These are phyloP conservation scores for Miscanthus lutarioriparius DNA, from an alignment of 176 grass and related monocot genomes.

Conservation along the genomic window DNA sequence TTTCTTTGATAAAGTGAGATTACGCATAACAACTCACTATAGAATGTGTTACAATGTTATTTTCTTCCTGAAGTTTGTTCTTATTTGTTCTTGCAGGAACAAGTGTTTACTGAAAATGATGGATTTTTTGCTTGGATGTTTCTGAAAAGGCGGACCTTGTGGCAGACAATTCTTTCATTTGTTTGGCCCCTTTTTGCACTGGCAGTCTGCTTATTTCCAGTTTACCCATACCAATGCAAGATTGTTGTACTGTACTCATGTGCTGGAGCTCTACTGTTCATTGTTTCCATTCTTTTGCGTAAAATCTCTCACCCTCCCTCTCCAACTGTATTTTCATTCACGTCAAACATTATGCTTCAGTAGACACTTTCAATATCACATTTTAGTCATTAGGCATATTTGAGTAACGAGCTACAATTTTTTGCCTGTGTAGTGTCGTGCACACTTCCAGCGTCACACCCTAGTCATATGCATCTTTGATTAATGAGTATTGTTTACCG, in stretches of 20 bases:
- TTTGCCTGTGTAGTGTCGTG: not conserved
- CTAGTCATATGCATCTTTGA: not conserved
- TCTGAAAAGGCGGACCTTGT: slow-evolving; percentile 90
- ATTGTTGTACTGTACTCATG: slow-evolving; percentile 98
- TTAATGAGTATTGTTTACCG: not conserved
- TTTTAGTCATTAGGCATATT: not conserved
- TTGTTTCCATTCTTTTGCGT: slow-evolving; percentile 86
- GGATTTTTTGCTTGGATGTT: slow-evolving; percentile 98
- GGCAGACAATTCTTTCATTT: slow-evolving; percentile 98
- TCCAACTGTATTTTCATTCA: not conserved
- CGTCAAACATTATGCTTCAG: not conserved
- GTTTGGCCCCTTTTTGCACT: slow-evolving; percentile 94
- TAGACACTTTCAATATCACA: not conserved
- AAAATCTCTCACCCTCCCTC: slow-evolving; percentile 23
- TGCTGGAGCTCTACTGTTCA: slow-evolving; percentile 82
- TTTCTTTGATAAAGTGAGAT: not conserved
- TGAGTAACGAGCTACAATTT: not conserved
- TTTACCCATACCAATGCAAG: slow-evolving; percentile 99
- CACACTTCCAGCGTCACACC: not conserved
- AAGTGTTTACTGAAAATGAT: slow-evolving; percentile 90
- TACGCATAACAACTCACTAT: slow-evolving; percentile 3
- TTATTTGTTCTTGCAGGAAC: slow-evolving; percentile 67
- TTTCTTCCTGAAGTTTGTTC: not conserved
- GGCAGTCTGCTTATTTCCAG: slow-evolving; percentile 95
- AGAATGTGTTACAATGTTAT: slow-evolving; percentile 14